A percentile compares a stretch with the other conserved stretches of the same genome.
Conservation (phyloP, 306 rosid genomes). For the Cucumis cinereus region DNA sequence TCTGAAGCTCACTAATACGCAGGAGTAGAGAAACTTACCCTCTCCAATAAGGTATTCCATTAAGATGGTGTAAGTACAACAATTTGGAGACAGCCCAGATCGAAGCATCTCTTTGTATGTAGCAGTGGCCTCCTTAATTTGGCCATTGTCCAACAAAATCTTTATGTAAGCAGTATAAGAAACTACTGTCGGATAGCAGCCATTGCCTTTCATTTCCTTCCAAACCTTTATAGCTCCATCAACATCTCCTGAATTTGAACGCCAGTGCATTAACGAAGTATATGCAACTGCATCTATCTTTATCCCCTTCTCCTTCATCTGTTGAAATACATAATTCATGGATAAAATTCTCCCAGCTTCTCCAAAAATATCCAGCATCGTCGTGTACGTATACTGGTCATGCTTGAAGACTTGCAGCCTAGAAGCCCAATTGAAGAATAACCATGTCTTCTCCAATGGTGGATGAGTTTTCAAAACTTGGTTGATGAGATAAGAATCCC, state of each 20-base stretch:
- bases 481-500: slow-evolving; percentile 86
- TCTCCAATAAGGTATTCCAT: slow-evolving; percentile 59
- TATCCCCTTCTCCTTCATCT: slow-evolving; percentile 55
- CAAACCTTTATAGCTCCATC: slow-evolving; percentile 55
- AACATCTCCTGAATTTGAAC: slow-evolving; percentile 38
- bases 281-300: slow-evolving; percentile 56
- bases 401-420: slow-evolving; percentile 47
- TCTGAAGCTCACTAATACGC: not conserved
- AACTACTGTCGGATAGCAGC: slow-evolving; percentile 49
- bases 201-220: slow-evolving; percentile 60
- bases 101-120: slow-evolving; percentile 62
- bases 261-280: slow-evolving; percentile 86
- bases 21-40: slow-evolving; percentile 32
- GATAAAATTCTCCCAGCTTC: slow-evolving; percentile 81
- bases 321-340: slow-evolving; percentile 57
- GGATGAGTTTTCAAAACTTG: slow-evolving; percentile 73
- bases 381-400: slow-evolving; percentile 69
- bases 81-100: slow-evolving; percentile 44
- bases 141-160: slow-evolving; percentile 33
- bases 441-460: slow-evolving; percentile 84
- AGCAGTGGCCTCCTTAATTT: slow-evolving; percentile 42
- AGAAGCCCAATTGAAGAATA: slow-evolving; percentile 73
- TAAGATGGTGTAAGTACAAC: slow-evolving; percentile 59
- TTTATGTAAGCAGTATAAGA: slow-evolving; percentile 72
- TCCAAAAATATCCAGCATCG: slow-evolving; percentile 78